phyloP scores from a whole-genome alignment of 306 rosid species.

The Prunus salicina region DNA sequence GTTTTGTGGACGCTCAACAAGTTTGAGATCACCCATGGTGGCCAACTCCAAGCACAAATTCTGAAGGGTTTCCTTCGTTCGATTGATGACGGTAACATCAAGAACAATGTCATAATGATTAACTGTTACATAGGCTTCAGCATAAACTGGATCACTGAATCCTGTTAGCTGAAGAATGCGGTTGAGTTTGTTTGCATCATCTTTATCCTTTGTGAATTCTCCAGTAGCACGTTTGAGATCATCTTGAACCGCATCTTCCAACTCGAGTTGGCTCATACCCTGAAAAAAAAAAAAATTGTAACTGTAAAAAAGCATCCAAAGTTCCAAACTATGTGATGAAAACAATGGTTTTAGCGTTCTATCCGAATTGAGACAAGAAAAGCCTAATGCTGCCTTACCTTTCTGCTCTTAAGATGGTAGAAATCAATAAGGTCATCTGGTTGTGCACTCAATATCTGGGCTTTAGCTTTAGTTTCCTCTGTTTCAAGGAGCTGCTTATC shows the following conservation, averaged over 20 bases:
- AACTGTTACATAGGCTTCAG: slow-evolving; percentile 97
- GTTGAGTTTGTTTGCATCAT: slow-evolving; percentile 90
- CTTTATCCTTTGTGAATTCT: slow-evolving; percentile 82
- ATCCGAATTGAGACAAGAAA: slow-evolving; percentile 9
- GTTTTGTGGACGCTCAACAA: slow-evolving; percentile 98
- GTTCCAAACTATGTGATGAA: not conserved
- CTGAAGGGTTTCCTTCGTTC: slow-evolving; percentile 96
- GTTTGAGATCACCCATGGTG: slow-evolving; percentile 98
- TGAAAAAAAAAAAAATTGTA: slow-evolving; percentile 24
- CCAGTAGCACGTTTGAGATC: slow-evolving; percentile 99
- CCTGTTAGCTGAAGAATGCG: slow-evolving; percentile 99
- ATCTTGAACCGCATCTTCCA: slow-evolving; percentile 97
- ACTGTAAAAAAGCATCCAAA: not conserved
- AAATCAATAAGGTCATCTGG: slow-evolving; percentile 98
- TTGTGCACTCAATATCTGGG: slow-evolving; percentile 85
- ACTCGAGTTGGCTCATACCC: slow-evolving; percentile 99
- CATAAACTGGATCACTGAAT: slow-evolving; percentile 98
- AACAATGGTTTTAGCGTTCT: not conserved
- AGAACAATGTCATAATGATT: slow-evolving; percentile 96
- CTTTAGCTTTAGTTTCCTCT: slow-evolving; percentile 81
- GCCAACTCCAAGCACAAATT: slow-evolving; percentile 98
- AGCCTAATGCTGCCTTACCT: slow-evolving; percentile 47
- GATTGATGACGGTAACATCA: slow-evolving; percentile 94
- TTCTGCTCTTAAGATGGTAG: slow-evolving; percentile 97
- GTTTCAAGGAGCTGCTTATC: slow-evolving; percentile 87